phyloP scores from a whole-genome alignment of 306 rosid species.

The Trifolium fragiferum region DNA sequence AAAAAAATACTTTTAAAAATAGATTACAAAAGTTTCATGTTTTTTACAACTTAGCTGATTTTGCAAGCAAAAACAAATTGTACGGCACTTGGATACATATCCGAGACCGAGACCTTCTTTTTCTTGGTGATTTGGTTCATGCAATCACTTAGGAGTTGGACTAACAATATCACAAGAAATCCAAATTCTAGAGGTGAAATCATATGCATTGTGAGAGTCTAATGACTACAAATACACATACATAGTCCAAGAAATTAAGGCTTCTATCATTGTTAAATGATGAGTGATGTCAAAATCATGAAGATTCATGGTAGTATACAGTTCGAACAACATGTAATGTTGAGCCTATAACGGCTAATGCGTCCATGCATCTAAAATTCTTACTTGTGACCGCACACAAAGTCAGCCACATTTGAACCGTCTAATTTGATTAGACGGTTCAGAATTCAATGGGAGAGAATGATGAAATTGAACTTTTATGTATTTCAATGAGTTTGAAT shows the following conservation, averaged over 20 bases:
- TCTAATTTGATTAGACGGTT: too few species aligned
- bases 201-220: constrained; percentile 59
- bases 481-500: background rate
- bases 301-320: background rate
- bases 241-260: constrained; percentile 50
- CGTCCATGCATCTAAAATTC: background rate
- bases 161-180: constrained; percentile 48
- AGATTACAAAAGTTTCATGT: too few species aligned
- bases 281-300: constrained; percentile 20
- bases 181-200: constrained; percentile 59
- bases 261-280: constrained; percentile 33
- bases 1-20: too few species aligned
- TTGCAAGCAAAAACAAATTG: constrained; percentile 52
- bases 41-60: too few species aligned
- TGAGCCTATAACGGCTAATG: background rate
- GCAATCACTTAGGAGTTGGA: constrained; percentile 44
- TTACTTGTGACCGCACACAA: background rate
- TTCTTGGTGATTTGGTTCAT: constrained; percentile 38
- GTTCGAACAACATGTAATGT: background rate
- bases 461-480: background rate
- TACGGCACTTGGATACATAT: constrained; percentile 35
- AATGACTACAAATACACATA: constrained; percentile 15
- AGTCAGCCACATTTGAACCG: background rate
- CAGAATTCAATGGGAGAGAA: background rate
- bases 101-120: constrained; percentile 48